Evolutionary conservation across 495 filamentous ascomycete species (phyloP), one percentile per base, ranked within the genome.

Genomic region (Pyrenula aspistea): DNA sequence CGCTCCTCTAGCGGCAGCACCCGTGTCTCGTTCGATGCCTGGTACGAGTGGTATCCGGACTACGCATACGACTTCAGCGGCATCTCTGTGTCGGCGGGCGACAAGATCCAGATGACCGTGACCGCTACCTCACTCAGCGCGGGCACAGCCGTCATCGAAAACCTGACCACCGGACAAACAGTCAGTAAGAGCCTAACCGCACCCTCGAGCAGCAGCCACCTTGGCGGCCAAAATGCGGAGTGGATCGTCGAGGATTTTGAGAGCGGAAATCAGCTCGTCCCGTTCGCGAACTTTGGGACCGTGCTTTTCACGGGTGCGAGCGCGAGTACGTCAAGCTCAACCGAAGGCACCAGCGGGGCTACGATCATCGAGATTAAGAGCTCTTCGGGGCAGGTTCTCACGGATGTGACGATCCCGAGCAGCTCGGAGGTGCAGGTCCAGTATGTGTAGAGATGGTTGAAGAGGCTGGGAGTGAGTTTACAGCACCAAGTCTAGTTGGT

Each of bases 161-260:
- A 87, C 62, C 56, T 66, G 51, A 74, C 71, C 1, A 81, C 74
- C 4, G 80, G 81, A n/a, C 57, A 78, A 60, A 73, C 56, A 4
- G 81, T 80, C 21, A 73, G 73, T 24, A 71, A 81, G 63, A 74
- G 70, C 1, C 71, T 85, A 49, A 68, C 63, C 2, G 72, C 70
- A 2, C 68, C 70, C 12, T 63, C 65, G 0, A 42, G 66, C 2
- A 55, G 57, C 20, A 68, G 72, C 21, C 73, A 67, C 2, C 63
- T 76, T 36, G 68, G 64, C 53, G 67, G 69, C 25, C 61, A 69
- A 53, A 83, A 84, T 60, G 82, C 77, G 12, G 82, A 85, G 57
- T 85, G 81, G 82, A 83, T 85, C 55, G 78, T 85, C 24, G 82
- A 85, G 70, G 82, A 84, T 56, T 84, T 79, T 60, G 70, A 77